phyloP scores from a whole-genome alignment of 208 protist genomes.

The Trypanosoma caninum region DNA sequence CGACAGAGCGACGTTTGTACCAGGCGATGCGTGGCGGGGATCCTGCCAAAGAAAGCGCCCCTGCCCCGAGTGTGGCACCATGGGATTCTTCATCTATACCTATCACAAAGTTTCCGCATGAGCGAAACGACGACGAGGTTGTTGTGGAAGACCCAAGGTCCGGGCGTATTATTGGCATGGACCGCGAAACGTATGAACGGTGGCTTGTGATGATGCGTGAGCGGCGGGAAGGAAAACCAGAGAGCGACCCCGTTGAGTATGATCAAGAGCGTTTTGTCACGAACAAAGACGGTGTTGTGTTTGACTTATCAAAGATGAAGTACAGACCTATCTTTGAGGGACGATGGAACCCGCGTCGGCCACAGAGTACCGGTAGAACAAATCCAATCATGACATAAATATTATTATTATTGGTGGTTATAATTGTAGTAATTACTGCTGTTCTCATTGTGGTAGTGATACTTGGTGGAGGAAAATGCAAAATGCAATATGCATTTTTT shows the following conservation, averaged over 20 bases:
- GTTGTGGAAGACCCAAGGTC: slow-evolving; percentile 86
- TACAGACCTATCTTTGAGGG: slow-evolving; percentile 85
- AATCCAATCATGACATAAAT: slow-evolving; percentile 72
- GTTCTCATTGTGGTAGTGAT: no score
- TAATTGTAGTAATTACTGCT: no score
- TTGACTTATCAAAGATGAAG: slow-evolving; percentile 87
- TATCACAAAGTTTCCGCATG: slow-evolving; percentile 80
- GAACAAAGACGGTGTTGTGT: slow-evolving; percentile 83
- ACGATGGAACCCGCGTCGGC: slow-evolving; percentile 75
- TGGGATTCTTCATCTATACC: slow-evolving; percentile 86
- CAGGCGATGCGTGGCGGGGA: slow-evolving; percentile 27
- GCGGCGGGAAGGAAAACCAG: slow-evolving; percentile 49
- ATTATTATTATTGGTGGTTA: no score
- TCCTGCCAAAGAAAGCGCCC: slow-evolving; percentile 44
- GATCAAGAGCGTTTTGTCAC: slow-evolving; percentile 88
- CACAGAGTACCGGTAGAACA: slow-evolving; percentile 79
- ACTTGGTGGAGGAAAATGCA: no score
- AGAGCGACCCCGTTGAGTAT: slow-evolving; percentile 85
- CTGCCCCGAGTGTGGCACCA: slow-evolving; percentile 54
- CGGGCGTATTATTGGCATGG: slow-evolving; percentile 86
- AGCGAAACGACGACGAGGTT: slow-evolving; percentile 84
- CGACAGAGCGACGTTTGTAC: slow-evolving; percentile 44
- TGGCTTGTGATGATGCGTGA: slow-evolving; percentile 86
- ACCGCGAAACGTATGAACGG: slow-evolving; percentile 74
- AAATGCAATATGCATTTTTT: no score